Percentiles rank a stretch among this genome's conserved stretches.
Evolutionary conservation across 129 eudicot species (phyloP).

Genomic region (Rutidosis leptorrhynchoides): DNA sequence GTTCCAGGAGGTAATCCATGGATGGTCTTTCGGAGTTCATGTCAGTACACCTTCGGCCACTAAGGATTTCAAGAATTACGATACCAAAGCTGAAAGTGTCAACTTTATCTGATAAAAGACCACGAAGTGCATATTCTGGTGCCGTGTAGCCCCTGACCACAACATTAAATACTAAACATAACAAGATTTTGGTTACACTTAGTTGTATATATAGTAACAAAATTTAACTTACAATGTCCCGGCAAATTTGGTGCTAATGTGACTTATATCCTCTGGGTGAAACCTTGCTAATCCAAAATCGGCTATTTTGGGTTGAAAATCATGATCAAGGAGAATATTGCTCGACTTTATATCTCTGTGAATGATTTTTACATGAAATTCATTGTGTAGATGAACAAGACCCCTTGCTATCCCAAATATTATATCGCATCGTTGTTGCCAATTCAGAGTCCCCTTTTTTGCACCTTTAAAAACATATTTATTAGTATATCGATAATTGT

Average conservation of each 20-base stretch:
- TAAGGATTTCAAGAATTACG: conserved; percentile 64
- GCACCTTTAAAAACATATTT: conserved; percentile 34
- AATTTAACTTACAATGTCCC: conserved; percentile 62
- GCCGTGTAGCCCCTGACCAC: conserved; percentile 65
- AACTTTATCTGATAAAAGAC: conserved; percentile 68
- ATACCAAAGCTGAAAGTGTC: conserved; percentile 76
- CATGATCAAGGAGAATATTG: conserved; percentile 58
- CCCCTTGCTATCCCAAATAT: conserved; percentile 68
- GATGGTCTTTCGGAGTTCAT: conserved; percentile 29
- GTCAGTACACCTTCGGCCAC: conserved; percentile 59
- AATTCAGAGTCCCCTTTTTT: conserved; percentile 46
- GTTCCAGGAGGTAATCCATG: conserved; percentile 58
- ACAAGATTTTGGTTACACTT: background rate
- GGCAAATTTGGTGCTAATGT: conserved; percentile 68
- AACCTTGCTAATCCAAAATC: conserved; percentile 81
- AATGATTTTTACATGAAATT: conserved; percentile 64
- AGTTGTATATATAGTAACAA: background rate
- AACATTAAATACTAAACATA: background rate
- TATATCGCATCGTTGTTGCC: conserved; percentile 59
- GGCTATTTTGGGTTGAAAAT: conserved; percentile 66
- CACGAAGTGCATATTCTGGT: conserved; percentile 75
- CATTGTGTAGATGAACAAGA: conserved; percentile 65
- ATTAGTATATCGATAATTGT: background rate
- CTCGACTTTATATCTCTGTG: conserved; percentile 74
- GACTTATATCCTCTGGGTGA: conserved; percentile 60